Evolutionary conservation across 169 alveolate species (phyloP).

Genomic region (Eimeria tenella): DNA sequence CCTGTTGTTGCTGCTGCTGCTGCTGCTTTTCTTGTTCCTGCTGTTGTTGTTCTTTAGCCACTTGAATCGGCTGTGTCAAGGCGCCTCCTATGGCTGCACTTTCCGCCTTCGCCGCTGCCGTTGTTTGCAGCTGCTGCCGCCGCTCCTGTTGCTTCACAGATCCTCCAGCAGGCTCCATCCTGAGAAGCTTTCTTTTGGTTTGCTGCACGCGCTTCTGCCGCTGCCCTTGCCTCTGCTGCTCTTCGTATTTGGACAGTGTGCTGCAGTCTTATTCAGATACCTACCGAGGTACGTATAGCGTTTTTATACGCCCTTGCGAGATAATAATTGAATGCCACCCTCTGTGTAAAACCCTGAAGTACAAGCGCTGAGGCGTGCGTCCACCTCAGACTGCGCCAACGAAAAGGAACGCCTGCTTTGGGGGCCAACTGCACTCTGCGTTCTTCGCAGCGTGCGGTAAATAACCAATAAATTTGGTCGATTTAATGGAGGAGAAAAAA

Average conservation of each 20-base stretch:
- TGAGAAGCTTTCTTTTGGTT: not conserved
- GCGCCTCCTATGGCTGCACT: not conserved
- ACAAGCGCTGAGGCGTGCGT: slow-evolving; percentile 14
- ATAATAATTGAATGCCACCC: not conserved
- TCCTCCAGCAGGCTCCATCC: not conserved
- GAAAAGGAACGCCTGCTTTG: not conserved
- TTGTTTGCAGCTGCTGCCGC: slow-evolving; percentile 18
- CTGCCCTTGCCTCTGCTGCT: too few relatives aligned
- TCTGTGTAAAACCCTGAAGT: slow-evolving; percentile 19
- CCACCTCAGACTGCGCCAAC: slow-evolving; percentile 23
- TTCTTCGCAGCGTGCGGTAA: not conserved
- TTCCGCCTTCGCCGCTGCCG: not conserved
- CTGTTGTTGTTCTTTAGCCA: not conserved
- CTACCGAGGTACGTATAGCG: too few relatives aligned
- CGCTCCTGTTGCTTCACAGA: not conserved
- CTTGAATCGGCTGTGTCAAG: not conserved
- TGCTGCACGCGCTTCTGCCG: too few relatives aligned
- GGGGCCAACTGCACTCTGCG: not conserved
- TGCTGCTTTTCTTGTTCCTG: slow-evolving; percentile 1
- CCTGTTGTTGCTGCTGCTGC: not conserved
- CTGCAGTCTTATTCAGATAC: too few relatives aligned
- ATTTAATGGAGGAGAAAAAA: not conserved
- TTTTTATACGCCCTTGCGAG: too few relatives aligned
- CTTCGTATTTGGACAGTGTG: too few relatives aligned
- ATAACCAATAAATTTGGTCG: not conserved